Evolutionary conservation across 2,329 filamentous ascomycete species (phyloP), one percentile per base, ranked within the genome.

Genomic region (Ceratocystis papillata): DNA sequence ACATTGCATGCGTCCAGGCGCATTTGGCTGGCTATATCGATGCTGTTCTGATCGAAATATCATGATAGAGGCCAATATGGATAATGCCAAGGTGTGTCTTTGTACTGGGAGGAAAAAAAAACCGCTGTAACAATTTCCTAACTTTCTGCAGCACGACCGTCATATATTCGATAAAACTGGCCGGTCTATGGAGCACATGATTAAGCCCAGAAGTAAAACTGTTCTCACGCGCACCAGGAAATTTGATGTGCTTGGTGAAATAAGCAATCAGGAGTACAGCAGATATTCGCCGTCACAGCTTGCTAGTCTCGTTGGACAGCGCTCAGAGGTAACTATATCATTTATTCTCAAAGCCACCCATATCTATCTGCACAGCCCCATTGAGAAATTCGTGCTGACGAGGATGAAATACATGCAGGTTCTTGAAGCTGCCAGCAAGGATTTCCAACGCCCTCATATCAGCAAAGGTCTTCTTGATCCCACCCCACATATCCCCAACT

Each of bases 21-120:
- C 79, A 17, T 78, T 86, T 64, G 87, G 88, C 30, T 94, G 87
- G 83, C 76, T 94, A 25, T 94, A 89, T 73, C 79, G 81, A 67
- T 94, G 90, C 74, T 82, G 80, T 12, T 83, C 89, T 72, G 88
- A 91, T 70, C 77, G 76, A 10, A 78, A 82, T 37, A 75, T 77
- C 62, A 70, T 76, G 60, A 73, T 75, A 28, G 75, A 75, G 64
- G 63, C 48, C 20, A 57, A 48, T 70, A 72, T 50, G 69, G 71
- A 5, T 68, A 71, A 45, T 70, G 68, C 15, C 68, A 70, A 65
- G 69, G 72, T 67, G 69, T 71, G 68, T 63, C 10, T 41, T 65
- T 46, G 68, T 68, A 64, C 48, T 28, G 22, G 2, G 48, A 25
- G 20, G 1, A 25, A 45, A 59, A 59, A 48, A 53, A 59, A 22